Evolutionary conservation across 805 yeast species (phyloP).

Genomic region (Candida jianshihensis): DNA sequence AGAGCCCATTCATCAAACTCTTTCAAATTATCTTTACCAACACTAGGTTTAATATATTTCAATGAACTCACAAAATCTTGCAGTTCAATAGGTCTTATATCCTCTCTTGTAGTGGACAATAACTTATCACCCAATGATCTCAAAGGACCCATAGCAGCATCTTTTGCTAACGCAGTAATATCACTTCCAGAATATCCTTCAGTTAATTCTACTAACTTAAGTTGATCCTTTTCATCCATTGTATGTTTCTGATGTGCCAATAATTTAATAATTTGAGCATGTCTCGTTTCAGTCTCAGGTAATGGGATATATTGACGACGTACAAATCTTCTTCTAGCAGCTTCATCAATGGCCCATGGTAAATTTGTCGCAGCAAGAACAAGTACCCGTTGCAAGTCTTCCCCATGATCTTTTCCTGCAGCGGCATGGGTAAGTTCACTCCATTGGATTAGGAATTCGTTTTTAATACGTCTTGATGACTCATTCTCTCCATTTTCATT

Average conservation of each 20-base stretch:
- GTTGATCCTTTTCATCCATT: slow-evolving; percentile 55
- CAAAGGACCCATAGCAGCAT: slow-evolving; percentile 97
- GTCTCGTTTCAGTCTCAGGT: slow-evolving; percentile 81
- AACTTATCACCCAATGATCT: slow-evolving; percentile 84
- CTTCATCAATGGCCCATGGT: slow-evolving; percentile 97
- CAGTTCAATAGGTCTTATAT: slow-evolving; percentile 68
- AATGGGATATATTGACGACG: slow-evolving; percentile 89
- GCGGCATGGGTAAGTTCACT: slow-evolving; percentile 77
- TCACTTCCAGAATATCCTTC: slow-evolving; percentile 91
- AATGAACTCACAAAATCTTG: slow-evolving; percentile 72
- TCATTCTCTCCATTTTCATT: slow-evolving; percentile 66
- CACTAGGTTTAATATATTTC: slow-evolving; percentile 80
- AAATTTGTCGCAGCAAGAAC: slow-evolving; percentile 92
- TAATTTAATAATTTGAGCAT: slow-evolving; percentile 60
- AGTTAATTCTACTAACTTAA: slow-evolving; percentile 55
- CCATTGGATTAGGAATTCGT: slow-evolving; percentile 94
- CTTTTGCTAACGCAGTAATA: slow-evolving; percentile 88
- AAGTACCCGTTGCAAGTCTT: slow-evolving; percentile 57
- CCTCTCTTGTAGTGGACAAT: slow-evolving; percentile 58
- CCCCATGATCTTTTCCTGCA: slow-evolving; percentile 52
- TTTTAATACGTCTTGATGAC: slow-evolving; percentile 82
- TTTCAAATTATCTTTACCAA: slow-evolving; percentile 69
- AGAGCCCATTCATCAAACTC: slow-evolving; percentile 80
- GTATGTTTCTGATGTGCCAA: slow-evolving; percentile 68
- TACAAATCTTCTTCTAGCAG: slow-evolving; percentile 89